Percentiles rank a stretch among this genome's conserved stretches.
Evolutionary conservation across 257 asterid species (phyloP).

Genomic region (Galeopsis tetrahit): DNA sequence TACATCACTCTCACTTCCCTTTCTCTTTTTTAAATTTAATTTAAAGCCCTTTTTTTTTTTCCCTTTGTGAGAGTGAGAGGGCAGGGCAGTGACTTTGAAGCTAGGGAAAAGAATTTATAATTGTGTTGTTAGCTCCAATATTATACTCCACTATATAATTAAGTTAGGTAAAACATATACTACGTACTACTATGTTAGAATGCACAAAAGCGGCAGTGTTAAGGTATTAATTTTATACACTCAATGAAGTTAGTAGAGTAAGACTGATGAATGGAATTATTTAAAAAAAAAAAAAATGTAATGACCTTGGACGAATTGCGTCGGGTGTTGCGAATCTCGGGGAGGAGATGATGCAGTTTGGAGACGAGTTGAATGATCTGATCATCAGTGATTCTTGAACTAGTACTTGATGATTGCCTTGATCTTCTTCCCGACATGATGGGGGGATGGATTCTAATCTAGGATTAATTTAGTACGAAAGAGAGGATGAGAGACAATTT

Average conservation of each 20-base stretch:
- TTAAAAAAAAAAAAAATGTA: too few relatives aligned
- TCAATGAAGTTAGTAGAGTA: too few relatives aligned
- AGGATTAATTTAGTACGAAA: too few relatives aligned
- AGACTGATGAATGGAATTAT: too few relatives aligned
- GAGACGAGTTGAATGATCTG: conserved; percentile 71
- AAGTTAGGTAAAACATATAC: background rate
- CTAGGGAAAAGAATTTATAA: background rate
- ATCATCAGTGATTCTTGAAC: conserved; percentile 65
- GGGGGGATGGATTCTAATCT: too few relatives aligned
- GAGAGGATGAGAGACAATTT: too few relatives aligned
- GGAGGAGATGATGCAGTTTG: conserved; percentile 72
- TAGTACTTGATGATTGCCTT: conserved; percentile 44
- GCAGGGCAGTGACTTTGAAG: conserved; percentile 23
- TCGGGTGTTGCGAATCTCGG: conserved; percentile 63
- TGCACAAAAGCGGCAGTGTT: too few relatives aligned
- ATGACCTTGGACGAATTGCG: conserved; percentile 50
- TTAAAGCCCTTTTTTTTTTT: background rate
- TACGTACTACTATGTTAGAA: too few relatives aligned
- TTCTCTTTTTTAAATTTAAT: conserved; percentile 13
- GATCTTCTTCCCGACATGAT: conserved; percentile 70
- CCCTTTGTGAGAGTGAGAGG: conserved; percentile 18
- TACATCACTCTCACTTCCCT: background rate
- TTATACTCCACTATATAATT: background rate
- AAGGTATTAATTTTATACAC: too few relatives aligned
- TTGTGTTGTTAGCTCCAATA: conserved; percentile 8